Base-by-base conservation (phyloP, 1,284 basidiomycete genomes). In the Inonotus obliquus region DNA sequence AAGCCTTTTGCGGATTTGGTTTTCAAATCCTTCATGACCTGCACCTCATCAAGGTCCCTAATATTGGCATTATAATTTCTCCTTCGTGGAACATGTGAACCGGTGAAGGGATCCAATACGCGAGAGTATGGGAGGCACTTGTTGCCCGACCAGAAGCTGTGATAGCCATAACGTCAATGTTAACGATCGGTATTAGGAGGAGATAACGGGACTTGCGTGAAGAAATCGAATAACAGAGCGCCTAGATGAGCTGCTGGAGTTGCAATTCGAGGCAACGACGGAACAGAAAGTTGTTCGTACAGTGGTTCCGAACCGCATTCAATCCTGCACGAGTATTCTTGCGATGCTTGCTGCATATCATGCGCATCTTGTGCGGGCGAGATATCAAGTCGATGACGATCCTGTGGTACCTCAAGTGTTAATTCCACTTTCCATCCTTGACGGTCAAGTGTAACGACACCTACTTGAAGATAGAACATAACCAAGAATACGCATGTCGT, bases 381-480 rank as follows among this genome's bases (percentile, higher is more conserved):
- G 23, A 17, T 21, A 51, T 25, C 29, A 55, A 29, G 10, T 41
- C 37, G 39, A 21, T 27, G 19, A 4, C 41, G 41, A 17, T 44
- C 41, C 41, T 44, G 10, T n/a, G 17, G 41, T n/a, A 17, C 14
- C 17, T 11, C 41, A 1, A 25, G 14, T n/a, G 19, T 19, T 13
- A 35, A 21, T 23, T 27, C 39, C 13, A 19, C 35, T 57, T 55
- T 56, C 60, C n/a, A n/a, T n/a, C n/a, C n/a, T n/a, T n/a, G n/a
- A 39, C 17, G 23, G 13, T 9, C 13, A 51, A 37, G n/a, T 4
- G 37, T 29, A 39, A n/a, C n/a, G n/a, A n/a, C 37, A 37, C 27
- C 63, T 37, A 60, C 63, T 54, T 59, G 60, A 29, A 60, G 47
- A 58, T 25, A 65, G 21, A 29, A 49, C 35, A 51, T 41, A 4